Evolutionary conservation across 1,284 basidiomycete species (phyloP).

Genomic region (Ustilago shanxiensis): DNA sequence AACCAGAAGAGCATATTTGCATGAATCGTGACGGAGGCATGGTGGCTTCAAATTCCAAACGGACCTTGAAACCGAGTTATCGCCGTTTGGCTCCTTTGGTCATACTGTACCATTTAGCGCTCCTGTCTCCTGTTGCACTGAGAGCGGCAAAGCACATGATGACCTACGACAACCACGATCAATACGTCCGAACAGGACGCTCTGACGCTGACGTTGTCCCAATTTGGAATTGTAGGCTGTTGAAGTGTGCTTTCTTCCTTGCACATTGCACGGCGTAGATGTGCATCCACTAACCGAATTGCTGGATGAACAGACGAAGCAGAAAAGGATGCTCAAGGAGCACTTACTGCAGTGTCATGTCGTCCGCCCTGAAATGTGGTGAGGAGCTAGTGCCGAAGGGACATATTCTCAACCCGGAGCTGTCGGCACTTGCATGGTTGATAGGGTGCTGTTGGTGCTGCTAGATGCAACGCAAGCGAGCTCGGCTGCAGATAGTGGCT

Average conservation of each 20-base stretch:
- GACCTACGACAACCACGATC: background rate
- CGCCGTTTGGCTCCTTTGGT: constrained; percentile 4
- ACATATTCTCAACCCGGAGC: background rate
- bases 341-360: background rate
- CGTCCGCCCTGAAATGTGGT: background rate
- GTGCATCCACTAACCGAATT: constrained; percentile 7
- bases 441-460: constrained; percentile 8
- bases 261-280: too few relatives aligned
- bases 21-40: constrained; percentile 31
- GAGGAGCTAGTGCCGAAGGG: background rate
- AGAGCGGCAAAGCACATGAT: background rate
- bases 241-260: background rate
- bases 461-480: constrained; percentile 8
- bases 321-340: background rate
- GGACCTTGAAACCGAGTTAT: constrained; percentile 28
- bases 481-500: constrained; percentile 14
- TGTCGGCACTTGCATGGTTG: background rate
- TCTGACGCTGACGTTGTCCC: background rate
- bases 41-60: constrained; percentile 11
- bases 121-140: too few relatives aligned
- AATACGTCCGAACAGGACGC: background rate
- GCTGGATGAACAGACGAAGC: background rate
- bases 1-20: constrained; percentile 10
- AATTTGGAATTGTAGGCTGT: background rate
- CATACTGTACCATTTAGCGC: too few relatives aligned